Evolutionary conservation across 2,329 filamentous ascomycete species (phyloP), one percentile per base, ranked within the genome.

Genomic region (Colletotrichum sp.): DNA sequence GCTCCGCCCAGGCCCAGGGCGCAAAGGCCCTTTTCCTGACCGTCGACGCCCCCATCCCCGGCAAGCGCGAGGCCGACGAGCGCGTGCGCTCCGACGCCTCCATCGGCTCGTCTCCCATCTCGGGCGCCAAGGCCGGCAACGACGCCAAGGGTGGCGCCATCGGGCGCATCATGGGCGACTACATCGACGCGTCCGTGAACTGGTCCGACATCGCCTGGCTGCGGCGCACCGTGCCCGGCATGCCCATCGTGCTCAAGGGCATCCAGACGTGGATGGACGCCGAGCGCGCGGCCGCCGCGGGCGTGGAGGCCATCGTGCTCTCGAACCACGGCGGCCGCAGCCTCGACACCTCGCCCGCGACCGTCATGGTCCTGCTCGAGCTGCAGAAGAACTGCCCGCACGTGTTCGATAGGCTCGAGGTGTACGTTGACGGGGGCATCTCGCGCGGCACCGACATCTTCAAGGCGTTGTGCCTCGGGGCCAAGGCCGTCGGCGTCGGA

Each of bases 141-240:
- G 91, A 91, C 80, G 78, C 82, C 62, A 87, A 91, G 77, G 91
- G 91, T 36, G 87, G 89, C 1, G 88, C 90, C 13, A 79, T 92
- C 71, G 87, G 90, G 25, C 80, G 92, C 70, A 84, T 89, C 75
- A 89, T 92, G 88, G 89, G 90, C 13, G 80, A 84, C 34, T 90
- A 90, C 83, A 88, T 93, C 79, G 91, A 93, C 80, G 79, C 90
- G 6, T 87, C 88, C 22, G 84, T 92, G 16, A 88, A 79, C 9
- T 95, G 93, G 93, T 87, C 90, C 60, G 93, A 94, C 80, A 86
- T 94, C 2, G 84, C 87, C 6, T 95, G 93, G 92, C 80, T 94
- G 27, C 90, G 92, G 85, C 88, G 86, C 81, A 84, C 86, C 73
- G 89, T 91, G 36, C 87, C 83, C 2, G 88, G 88, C 0, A 86